Evolutionary conservation across 208 protist species (phyloP).

Genomic region (Crithidia thermophila): DNA sequence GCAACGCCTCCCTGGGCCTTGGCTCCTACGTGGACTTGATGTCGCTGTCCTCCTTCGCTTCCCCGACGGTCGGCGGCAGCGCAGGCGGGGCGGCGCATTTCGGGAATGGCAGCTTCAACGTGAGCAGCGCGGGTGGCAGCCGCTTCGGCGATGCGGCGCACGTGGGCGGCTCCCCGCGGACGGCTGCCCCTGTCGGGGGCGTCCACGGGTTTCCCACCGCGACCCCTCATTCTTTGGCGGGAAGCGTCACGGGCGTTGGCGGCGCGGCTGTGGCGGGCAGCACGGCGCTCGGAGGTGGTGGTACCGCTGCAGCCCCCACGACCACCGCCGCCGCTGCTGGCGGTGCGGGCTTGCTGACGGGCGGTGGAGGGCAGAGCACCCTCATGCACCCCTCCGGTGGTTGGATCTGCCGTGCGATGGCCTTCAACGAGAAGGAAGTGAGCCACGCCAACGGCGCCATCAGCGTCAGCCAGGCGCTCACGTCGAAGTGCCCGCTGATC

Average conservation of each 20-base stretch:
- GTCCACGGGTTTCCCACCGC: background rate
- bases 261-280: background rate
- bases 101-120: slow-evolving; percentile 8
- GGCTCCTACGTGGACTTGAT: slow-evolving; percentile 40
- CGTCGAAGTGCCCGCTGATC: slow-evolving; percentile 60
- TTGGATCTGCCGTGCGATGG: slow-evolving; percentile 86
- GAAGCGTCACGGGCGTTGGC: too few species aligned
- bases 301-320: background rate
- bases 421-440: slow-evolving; percentile 70
- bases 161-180: background rate
- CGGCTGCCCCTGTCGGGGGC: background rate
- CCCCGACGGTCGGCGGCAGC: background rate
- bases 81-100: slow-evolving; percentile 1
- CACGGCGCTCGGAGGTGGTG: background rate
- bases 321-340: background rate
- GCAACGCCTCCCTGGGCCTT: slow-evolving; percentile 12
- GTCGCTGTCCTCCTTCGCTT: slow-evolving; percentile 30
- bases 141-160: slow-evolving; percentile 10
- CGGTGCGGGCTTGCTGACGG: background rate
- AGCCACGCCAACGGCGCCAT: slow-evolving; percentile 74
- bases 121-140: background rate
- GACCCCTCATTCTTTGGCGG: background rate
- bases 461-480: slow-evolving; percentile 76
- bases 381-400: slow-evolving; percentile 54
- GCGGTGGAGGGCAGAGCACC: too few species aligned